Conservation (phyloP, 2,329 filamentous ascomycete genomes). For the Fusarium sp. region DNA sequence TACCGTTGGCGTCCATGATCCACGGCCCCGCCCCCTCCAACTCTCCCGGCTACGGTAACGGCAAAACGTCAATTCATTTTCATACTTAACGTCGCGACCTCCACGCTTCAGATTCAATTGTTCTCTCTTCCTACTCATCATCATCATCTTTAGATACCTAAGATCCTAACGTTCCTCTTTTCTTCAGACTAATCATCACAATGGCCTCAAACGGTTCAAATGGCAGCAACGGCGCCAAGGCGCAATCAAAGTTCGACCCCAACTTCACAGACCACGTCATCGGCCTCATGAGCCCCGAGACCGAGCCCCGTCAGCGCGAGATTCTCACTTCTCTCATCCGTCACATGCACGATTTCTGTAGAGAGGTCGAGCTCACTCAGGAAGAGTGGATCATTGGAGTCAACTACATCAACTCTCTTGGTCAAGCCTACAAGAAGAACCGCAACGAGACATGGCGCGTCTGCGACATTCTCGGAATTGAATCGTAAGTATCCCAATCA, state of each 20-base stretch:
- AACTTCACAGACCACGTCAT: constrained; percentile 81
- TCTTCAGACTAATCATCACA: background rate
- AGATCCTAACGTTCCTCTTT: background rate
- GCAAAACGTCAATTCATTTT: constrained; percentile 25
- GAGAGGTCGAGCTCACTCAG: constrained; percentile 80
- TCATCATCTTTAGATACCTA: constrained; percentile 11
- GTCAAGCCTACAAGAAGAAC: constrained; percentile 74
- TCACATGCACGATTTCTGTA: constrained; percentile 83
- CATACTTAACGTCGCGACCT: constrained; percentile 20
- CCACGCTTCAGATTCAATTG: background rate
- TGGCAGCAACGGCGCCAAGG: constrained; percentile 27
- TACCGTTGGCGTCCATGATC: constrained; percentile 22
- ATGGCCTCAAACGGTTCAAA: constrained; percentile 42
- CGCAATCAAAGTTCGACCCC: constrained; percentile 71
- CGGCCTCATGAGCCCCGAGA: constrained; percentile 78
- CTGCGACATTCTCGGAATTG: constrained; percentile 79
- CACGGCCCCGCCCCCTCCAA: constrained; percentile 40
- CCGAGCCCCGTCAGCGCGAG: constrained; percentile 71
- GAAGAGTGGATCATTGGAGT: constrained; percentile 84
- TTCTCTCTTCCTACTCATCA: background rate
- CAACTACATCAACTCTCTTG: constrained; percentile 79
- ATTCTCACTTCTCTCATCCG: constrained; percentile 74
- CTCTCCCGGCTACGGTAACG: constrained; percentile 33
- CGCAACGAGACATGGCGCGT: constrained; percentile 81
- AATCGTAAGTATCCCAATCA: constrained; percentile 65